Conservation (phyloP, 2,329 filamentous ascomycete species). For the Aspergillus alliaceus region DNA sequence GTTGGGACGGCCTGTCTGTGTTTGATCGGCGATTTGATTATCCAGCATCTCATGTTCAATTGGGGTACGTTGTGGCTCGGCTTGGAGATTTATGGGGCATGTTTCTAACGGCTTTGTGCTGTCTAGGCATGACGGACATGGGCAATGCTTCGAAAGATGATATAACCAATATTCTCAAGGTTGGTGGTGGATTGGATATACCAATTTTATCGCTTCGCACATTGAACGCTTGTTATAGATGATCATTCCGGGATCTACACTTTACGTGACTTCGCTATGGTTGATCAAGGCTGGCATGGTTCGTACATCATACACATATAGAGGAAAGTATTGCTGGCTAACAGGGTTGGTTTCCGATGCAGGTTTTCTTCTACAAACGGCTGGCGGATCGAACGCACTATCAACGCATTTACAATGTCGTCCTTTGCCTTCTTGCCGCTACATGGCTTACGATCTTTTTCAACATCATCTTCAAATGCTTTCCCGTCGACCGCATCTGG, state of each 20-base stretch:
- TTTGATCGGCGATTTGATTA: constrained; percentile 18
- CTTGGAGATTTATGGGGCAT: background rate
- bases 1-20: constrained; percentile 12
- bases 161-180: constrained; percentile 19
- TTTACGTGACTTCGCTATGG: constrained; percentile 24
- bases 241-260: constrained; percentile 23
- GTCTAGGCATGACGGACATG: constrained; percentile 19
- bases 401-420: constrained; percentile 20
- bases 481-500: constrained; percentile 14
- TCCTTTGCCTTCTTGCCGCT: constrained; percentile 12
- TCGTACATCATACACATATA: background rate
- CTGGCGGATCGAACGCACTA: constrained; percentile 21
- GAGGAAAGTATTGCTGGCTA: background rate
- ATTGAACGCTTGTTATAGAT: constrained; percentile 8
- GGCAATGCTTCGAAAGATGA: constrained; percentile 8
- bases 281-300: constrained; percentile 23
- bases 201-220: background rate
- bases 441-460: constrained; percentile 22
- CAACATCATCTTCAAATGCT: constrained; percentile 23
- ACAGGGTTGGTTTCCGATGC: background rate
- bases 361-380: constrained; percentile 20
- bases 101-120: background rate
- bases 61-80: constrained; percentile 9
- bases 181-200: background rate
- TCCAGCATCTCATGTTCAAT: constrained; percentile 24